A percentile compares a stretch with the other conserved stretches of the same genome.
Conservation (phyloP, 768 basidiomycete species). For the Leccinum aurantiacum region DNA sequence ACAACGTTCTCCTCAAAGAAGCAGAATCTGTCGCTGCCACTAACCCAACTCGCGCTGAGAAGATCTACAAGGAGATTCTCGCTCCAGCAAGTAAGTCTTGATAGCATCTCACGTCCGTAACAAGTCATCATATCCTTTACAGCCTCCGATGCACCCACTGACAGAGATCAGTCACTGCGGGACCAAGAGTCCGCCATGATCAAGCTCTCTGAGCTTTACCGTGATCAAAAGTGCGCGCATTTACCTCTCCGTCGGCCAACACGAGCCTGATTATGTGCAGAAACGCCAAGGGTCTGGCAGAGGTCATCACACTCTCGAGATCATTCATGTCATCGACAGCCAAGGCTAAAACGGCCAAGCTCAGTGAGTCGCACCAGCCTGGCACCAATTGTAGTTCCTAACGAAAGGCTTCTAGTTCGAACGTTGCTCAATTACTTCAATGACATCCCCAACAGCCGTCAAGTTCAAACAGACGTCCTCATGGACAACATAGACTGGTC, state of each 20-base stretch:
- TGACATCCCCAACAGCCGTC: slow-evolving; percentile 69
- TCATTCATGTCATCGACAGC: slow-evolving; percentile 92
- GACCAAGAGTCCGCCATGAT: slow-evolving; percentile 86
- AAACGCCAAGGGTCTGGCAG: slow-evolving; percentile 80
- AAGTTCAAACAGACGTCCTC: slow-evolving; percentile 81
- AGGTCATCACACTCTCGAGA: slow-evolving; percentile 81
- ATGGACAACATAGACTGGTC: slow-evolving; percentile 94
- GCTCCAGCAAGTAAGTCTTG: slow-evolving; percentile 34
- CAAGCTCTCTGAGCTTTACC: slow-evolving; percentile 83
- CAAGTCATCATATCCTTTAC: background rate
- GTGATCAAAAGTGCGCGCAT: slow-evolving; percentile 71
- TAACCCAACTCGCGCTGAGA: slow-evolving; percentile 64
- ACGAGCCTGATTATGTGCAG: slow-evolving; percentile 39
- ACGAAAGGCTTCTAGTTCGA: slow-evolving; percentile 56
- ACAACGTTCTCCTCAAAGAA: slow-evolving; percentile 35
- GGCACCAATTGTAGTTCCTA: background rate
- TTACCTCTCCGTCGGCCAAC: background rate
- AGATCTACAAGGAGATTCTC: slow-evolving; percentile 73
- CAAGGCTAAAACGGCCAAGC: slow-evolving; percentile 95
- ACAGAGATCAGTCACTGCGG: slow-evolving; percentile 58
- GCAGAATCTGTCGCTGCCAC: slow-evolving; percentile 49
- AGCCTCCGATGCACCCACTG: slow-evolving; percentile 38
- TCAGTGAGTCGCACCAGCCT: slow-evolving; percentile 52
- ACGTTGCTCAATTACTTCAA: slow-evolving; percentile 91
- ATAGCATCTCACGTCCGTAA: background rate